Percentiles rank a stretch among this genome's conserved stretches.
Evolutionary conservation across 2,329 filamentous ascomycete genomes (phyloP).

Genomic region (Pseudocercospora musae): DNA sequence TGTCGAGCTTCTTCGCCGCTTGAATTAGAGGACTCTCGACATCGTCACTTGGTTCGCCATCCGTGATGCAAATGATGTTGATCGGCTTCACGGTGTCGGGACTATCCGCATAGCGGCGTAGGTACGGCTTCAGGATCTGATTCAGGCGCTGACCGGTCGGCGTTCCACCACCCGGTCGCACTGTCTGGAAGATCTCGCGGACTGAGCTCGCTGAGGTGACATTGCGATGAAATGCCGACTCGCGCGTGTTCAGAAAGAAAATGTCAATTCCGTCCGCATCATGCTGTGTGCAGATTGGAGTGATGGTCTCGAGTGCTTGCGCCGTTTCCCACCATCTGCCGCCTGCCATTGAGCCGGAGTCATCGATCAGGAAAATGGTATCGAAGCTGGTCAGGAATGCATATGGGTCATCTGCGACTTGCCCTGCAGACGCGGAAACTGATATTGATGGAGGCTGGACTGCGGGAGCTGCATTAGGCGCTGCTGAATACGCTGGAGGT

Average conservation of each 20-base stretch:
- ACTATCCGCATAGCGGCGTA: slow-evolving; percentile 53
- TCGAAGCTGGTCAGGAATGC: slow-evolving; percentile 77
- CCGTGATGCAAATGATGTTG: slow-evolving; percentile 91
- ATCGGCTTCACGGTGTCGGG: slow-evolving; percentile 65
- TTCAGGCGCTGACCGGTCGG: slow-evolving; percentile 71
- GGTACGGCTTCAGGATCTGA: slow-evolving; percentile 70
- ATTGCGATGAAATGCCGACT: slow-evolving; percentile 60
- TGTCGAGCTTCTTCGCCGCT: slow-evolving; percentile 68
- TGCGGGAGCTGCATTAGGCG: slow-evolving; percentile 38
- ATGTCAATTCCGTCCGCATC: slow-evolving; percentile 86
- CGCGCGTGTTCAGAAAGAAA: slow-evolving; percentile 77
- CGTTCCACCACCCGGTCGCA: slow-evolving; percentile 65
- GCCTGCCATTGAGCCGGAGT: slow-evolving; percentile 82
- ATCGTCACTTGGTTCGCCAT: slow-evolving; percentile 78
- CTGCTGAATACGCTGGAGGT: slow-evolving; percentile 42
- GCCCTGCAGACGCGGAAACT: slow-evolving; percentile 26
- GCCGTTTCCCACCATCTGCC: slow-evolving; percentile 72
- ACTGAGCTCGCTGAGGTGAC: slow-evolving; percentile 60
- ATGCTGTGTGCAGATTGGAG: slow-evolving; percentile 74
- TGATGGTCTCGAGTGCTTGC: slow-evolving; percentile 67
- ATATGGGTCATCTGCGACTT: slow-evolving; percentile 56
- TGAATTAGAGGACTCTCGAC: slow-evolving; percentile 66
- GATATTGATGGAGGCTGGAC: slow-evolving; percentile 5
- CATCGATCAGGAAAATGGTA: slow-evolving; percentile 87
- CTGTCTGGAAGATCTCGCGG: slow-evolving; percentile 64